A percentile compares a stretch with the other conserved stretches of the same genome.
Evolutionary conservation across 306 rosid genomes (phyloP).

Genomic region (Senna tora): DNA sequence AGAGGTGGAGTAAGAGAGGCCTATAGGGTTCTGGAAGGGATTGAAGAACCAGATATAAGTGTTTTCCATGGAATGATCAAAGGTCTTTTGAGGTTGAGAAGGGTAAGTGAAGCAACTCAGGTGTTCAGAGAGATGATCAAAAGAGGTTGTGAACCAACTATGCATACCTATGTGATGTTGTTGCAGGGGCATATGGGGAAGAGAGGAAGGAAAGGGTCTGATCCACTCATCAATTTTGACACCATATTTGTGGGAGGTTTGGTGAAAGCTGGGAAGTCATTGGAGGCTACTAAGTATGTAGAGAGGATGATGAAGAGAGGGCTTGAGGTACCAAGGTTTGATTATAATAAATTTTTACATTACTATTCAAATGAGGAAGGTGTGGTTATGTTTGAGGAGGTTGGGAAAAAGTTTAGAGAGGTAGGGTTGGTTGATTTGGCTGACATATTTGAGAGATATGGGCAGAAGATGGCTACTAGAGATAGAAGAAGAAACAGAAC

Average conservation of each 20-base stretch:
- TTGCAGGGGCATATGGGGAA: slow-evolving; percentile 77
- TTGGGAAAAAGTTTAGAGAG: slow-evolving; percentile 74
- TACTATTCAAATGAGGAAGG: slow-evolving; percentile 85
- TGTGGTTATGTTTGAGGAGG: slow-evolving; percentile 73
- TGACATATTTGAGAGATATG: slow-evolving; percentile 78
- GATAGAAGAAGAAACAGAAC: slow-evolving; percentile 61
- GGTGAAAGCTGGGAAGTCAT: slow-evolving; percentile 52
- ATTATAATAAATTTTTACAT: slow-evolving; percentile 78
- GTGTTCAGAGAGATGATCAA: slow-evolving; percentile 80
- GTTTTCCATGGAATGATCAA: slow-evolving; percentile 76
- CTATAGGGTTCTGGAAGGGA: slow-evolving; percentile 46
- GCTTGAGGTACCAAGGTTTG: slow-evolving; percentile 85
- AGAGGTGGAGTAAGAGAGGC: slow-evolving; percentile 64
- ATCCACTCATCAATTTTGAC: slow-evolving; percentile 75
- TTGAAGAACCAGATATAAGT: slow-evolving; percentile 44
- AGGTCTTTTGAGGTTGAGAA: slow-evolving; percentile 71
- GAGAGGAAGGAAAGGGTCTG: slow-evolving; percentile 71
- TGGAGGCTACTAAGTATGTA: slow-evolving; percentile 79
- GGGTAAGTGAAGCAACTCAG: slow-evolving; percentile 72
- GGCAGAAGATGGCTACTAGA: slow-evolving; percentile 81
- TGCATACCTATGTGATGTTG: slow-evolving; percentile 86
- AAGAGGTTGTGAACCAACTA: slow-evolving; percentile 57
- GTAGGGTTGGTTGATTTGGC: slow-evolving; percentile 86
- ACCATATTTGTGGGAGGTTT: slow-evolving; percentile 81
- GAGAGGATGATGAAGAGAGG: slow-evolving; percentile 75